These are phyloP conservation scores for Haplosporangium sp. DNA, from an alignment of 371 early-diverging fungal species.

Conservation along the genomic window DNA sequence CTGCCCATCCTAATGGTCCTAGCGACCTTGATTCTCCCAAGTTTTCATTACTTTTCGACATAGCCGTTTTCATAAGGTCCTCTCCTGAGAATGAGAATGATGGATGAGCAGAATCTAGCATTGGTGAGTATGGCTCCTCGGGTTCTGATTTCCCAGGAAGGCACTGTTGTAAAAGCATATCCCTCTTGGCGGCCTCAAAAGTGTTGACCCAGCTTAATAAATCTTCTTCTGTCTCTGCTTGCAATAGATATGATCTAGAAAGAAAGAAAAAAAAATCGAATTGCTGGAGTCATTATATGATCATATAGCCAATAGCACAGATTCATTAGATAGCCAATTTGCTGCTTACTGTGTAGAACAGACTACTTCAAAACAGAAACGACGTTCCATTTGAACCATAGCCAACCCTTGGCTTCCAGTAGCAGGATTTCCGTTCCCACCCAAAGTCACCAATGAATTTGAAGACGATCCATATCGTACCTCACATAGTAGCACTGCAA, in stretches of 20 bases:
- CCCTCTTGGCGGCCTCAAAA: conserved; percentile 72
- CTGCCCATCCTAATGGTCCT: conserved; percentile 43
- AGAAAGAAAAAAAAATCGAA: not conserved
- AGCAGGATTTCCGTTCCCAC: conserved; percentile 36
- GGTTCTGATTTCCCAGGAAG: conserved; percentile 28
- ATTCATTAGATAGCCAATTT: too few relatives aligned
- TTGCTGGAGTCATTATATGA: not conserved
- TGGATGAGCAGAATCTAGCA: conserved; percentile 28
- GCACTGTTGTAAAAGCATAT: conserved; percentile 31
- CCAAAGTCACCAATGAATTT: conserved; percentile 25
- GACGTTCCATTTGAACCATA: conserved; percentile 67
- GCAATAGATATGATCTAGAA: conserved; percentile 62
- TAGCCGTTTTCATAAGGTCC: conserved; percentile 11
- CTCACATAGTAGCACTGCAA: conserved; percentile 72
- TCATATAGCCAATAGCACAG: not conserved
- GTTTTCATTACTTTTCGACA: not conserved
- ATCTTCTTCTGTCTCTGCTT: conserved; percentile 80
- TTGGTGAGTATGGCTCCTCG: conserved; percentile 51
- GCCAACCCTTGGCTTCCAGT: conserved; percentile 52
- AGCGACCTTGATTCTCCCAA: conserved; percentile 22
- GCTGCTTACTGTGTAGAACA: conserved; percentile 68
- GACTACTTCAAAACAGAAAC: conserved; percentile 82
- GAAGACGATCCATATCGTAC: conserved; percentile 60
- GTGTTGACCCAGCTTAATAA: conserved; percentile 75
- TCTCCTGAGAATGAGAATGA: conserved; percentile 44